A percentile compares a stretch with the other conserved stretches of the same genome.
Conservation (phyloP, 345 rosid species). For the Eutrema heterophyllum region DNA sequence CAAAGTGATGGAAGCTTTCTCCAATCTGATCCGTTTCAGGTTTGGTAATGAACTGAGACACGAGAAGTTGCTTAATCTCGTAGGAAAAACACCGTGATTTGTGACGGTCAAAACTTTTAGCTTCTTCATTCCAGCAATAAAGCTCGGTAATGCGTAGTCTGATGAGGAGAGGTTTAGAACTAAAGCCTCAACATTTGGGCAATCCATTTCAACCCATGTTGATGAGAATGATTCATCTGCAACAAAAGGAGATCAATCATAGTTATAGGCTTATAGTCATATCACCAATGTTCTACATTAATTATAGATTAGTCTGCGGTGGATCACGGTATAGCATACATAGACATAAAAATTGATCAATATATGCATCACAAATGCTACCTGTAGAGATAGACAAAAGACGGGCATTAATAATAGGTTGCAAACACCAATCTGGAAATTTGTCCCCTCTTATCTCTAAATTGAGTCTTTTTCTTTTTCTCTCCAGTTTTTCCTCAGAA, state of each 20-base stretch:
- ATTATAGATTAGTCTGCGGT: too few relatives aligned
- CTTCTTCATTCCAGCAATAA: conserved; percentile 37
- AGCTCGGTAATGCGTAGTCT: conserved; percentile 42
- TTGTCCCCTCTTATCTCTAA: conserved; percentile 23
- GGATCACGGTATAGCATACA: too few relatives aligned
- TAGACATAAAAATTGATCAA: too few relatives aligned
- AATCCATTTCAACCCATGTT: conserved; percentile 33
- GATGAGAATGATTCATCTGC: conserved; percentile 48
- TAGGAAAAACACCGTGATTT: conserved; percentile 29
- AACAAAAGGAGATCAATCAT: not conserved
- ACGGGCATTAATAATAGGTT: conserved; percentile 10
- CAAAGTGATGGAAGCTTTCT: conserved; percentile 32
- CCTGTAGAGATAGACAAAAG: conserved; percentile 47
- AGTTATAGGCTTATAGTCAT: not conserved
- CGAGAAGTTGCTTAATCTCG: conserved; percentile 35
- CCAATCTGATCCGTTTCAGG: conserved; percentile 52
- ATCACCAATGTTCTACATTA: not conserved
- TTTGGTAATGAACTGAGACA: conserved; percentile 32
- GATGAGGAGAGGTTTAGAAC: conserved; percentile 37
- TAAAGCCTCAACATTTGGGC: conserved; percentile 40
- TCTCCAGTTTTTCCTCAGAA: not conserved
- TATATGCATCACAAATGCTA: not conserved
- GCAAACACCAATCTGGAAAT: conserved; percentile 45
- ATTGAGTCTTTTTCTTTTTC: conserved; percentile 30
- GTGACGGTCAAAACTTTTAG: conserved; percentile 42